Evolutionary conservation across 768 basidiomycete genomes (phyloP).

Genomic region (Daedalea quercina): DNA sequence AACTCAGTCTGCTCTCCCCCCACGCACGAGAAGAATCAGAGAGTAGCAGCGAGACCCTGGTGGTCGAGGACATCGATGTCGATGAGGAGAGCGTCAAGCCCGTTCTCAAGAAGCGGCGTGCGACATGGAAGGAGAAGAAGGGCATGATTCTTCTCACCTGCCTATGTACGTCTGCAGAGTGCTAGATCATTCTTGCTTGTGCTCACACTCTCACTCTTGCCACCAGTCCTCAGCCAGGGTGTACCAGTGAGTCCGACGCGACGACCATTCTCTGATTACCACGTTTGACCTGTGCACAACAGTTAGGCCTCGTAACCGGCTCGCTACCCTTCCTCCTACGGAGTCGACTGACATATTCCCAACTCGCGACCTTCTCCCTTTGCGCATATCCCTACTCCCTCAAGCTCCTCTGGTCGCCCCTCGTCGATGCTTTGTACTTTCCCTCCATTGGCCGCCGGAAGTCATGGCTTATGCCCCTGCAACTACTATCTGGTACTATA

Average conservation of each 20-base stretch:
- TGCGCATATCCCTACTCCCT: conserved; percentile 94
- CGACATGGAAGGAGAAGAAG: not conserved
- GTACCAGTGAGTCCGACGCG: not conserved
- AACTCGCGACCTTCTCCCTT: conserved; percentile 90
- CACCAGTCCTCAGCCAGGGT: not conserved
- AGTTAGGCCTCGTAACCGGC: conserved; percentile 37
- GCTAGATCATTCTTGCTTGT: not conserved
- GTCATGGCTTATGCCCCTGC: conserved; percentile 99
- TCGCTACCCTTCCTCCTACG: conserved; percentile 95
- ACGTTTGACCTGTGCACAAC: not conserved
- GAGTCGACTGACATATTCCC: conserved; percentile 93
- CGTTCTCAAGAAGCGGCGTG: not conserved
- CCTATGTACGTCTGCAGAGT: not conserved
- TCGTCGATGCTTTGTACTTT: conserved; percentile 88
- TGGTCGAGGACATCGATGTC: not conserved
- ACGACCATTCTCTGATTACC: not conserved
- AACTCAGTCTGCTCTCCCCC: not conserved
- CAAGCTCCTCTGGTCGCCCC: conserved; percentile 95
- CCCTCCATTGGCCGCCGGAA: conserved; percentile 86
- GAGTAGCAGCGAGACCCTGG: not conserved
- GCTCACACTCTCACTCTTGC: not conserved
- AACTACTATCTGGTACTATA: conserved; percentile 77
- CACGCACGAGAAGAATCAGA: not conserved
- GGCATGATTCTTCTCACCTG: not conserved
- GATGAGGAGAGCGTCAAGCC: not conserved